These are phyloP conservation scores for Calonectria fujianensis DNA, from an alignment of 2,329 filamentous ascomycete species.

Conservation along the genomic window DNA sequence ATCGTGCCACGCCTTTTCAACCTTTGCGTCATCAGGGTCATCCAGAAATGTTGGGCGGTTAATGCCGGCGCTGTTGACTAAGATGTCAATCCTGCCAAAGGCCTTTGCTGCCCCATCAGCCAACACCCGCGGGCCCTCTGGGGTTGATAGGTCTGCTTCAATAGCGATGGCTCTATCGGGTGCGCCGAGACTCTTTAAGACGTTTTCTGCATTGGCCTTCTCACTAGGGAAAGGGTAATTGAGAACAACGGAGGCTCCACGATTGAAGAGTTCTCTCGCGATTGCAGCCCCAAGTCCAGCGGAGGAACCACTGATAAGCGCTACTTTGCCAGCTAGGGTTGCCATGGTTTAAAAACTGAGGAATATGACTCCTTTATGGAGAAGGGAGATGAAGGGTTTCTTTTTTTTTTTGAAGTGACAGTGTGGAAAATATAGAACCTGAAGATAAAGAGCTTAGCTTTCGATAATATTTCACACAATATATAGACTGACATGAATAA, in stretches of 20 bases:
- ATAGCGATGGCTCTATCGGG: background rate
- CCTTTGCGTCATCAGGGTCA: background rate
- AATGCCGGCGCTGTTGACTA: background rate
- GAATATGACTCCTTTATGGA: background rate
- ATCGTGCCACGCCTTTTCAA: background rate
- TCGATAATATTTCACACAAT: background rate
- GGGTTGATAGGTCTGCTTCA: background rate
- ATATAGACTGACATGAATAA: background rate
- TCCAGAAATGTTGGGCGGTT: constrained; percentile 1
- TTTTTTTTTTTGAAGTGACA: background rate
- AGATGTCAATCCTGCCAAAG: background rate
- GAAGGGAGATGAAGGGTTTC: background rate
- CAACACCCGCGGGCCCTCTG: background rate
- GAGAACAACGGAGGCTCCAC: background rate
- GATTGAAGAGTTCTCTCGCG: background rate
- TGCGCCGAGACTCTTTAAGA: background rate
- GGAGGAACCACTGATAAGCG: background rate
- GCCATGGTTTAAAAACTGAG: background rate
- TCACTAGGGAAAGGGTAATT: background rate
- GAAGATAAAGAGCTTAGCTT: too few species aligned
- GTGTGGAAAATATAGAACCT: background rate
- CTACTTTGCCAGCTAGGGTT: background rate
- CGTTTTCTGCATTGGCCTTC: background rate
- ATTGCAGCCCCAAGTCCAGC: background rate
- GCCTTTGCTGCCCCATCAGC: background rate